These are phyloP conservation scores for Gyrodon lividus DNA, from an alignment of 768 basidiomycete species.

Conservation along the genomic window DNA sequence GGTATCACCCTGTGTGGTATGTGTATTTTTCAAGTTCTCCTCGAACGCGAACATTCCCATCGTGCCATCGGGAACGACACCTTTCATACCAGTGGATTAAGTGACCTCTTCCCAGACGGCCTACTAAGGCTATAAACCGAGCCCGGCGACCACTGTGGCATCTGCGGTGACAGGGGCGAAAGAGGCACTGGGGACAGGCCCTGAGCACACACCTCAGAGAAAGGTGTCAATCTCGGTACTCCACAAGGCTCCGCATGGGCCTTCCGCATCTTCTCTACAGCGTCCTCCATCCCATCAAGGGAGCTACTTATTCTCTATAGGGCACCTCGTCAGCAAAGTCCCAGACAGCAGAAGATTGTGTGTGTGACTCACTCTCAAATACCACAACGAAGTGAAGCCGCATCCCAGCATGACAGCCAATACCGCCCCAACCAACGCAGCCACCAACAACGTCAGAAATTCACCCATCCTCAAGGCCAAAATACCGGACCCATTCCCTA, in stretches of 20 bases:
- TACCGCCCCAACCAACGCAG: constrained; percentile 61
- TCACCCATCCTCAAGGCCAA: constrained; percentile 63
- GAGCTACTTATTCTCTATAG: constrained; percentile 5
- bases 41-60: neutral
- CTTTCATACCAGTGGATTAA: neutral
- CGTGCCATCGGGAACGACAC: neutral
- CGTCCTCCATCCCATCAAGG: neutral
- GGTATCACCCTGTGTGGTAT: neutral
- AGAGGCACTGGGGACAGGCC: neutral
- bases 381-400: constrained; percentile 64
- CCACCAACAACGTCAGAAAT: constrained; percentile 57
- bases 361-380: constrained; percentile 57
- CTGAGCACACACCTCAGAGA: neutral
- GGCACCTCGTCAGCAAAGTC: constrained; percentile 3
- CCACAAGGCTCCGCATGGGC: neutral
- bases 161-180: constrained; percentile 9
- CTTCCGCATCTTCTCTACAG: neutral
- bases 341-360: neutral
- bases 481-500: neutral
- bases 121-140: constrained; percentile 3
- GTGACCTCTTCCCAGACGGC: neutral
- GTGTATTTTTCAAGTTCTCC: constrained; percentile 1
- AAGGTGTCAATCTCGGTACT: neutral
- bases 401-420: constrained; percentile 65
- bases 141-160: neutral